Conservation (phyloP, 1,284 basidiomycete genomes). For the Rhodotorula sp. region DNA sequence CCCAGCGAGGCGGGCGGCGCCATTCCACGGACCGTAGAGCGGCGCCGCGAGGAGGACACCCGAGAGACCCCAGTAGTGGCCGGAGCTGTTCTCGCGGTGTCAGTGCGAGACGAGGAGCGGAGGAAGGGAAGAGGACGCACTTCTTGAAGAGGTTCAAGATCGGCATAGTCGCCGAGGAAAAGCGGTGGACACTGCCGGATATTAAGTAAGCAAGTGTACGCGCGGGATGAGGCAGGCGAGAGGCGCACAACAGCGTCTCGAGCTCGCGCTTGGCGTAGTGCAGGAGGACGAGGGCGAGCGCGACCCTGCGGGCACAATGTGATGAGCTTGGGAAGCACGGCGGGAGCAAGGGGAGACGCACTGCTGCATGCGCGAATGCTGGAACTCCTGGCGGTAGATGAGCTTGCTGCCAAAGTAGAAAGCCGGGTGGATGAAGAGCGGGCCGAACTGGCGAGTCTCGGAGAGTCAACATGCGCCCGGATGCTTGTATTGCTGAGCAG, state of each 20-base stretch:
- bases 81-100: slow-evolving; percentile 61
- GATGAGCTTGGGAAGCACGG: neutral
- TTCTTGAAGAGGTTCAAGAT: slow-evolving; percentile 85
- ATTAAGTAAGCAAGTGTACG: neutral
- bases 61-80: slow-evolving; percentile 82
- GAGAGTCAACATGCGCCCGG: neutral
- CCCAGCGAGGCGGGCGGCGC: slow-evolving; percentile 66
- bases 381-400: slow-evolving; percentile 68
- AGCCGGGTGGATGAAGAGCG: slow-evolving; percentile 86
- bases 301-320: slow-evolving; percentile 52
- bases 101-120: neutral
- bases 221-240: neutral
- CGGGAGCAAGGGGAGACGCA: slow-evolving; percentile 50
- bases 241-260: slow-evolving; percentile 80
- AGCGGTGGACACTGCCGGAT: slow-evolving; percentile 70
- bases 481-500: no score
- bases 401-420: slow-evolving; percentile 68
- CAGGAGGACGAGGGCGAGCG: slow-evolving; percentile 73
- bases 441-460: slow-evolving; percentile 66
- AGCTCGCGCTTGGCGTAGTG: slow-evolving; percentile 93
- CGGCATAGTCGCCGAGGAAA: slow-evolving; percentile 95
- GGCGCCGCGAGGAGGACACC: slow-evolving; percentile 77
- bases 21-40: slow-evolving; percentile 69
- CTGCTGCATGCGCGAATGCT: slow-evolving; percentile 78
- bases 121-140: slow-evolving; percentile 55